phyloP scores from a whole-genome alignment of 345 rosid genomes.

The Jatropha curcas region DNA sequence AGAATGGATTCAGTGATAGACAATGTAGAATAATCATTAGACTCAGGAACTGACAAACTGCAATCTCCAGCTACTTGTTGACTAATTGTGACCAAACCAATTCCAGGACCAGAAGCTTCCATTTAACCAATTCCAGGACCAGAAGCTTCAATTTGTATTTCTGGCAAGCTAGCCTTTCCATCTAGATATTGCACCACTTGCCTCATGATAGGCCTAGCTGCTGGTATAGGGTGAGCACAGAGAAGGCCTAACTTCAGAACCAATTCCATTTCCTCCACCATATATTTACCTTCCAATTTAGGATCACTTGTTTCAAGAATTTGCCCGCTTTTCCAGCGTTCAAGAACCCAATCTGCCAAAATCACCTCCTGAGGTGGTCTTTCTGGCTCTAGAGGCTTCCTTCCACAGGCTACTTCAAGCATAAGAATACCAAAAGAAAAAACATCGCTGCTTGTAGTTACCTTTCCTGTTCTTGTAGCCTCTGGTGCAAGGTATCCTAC shows the following conservation, averaged over 20 bases:
- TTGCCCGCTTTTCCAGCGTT: constrained; percentile 13
- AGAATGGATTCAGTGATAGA: constrained; percentile 32
- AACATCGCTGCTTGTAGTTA: constrained; percentile 20
- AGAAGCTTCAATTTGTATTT: too few relatives aligned
- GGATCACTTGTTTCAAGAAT: constrained; percentile 20
- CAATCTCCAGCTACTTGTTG: neutral
- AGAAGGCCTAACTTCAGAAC: constrained; percentile 21
- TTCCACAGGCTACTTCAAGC: constrained; percentile 27
- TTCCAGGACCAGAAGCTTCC: neutral
- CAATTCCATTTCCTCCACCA: constrained; percentile 19
- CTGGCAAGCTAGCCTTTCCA: constrained; percentile 6
- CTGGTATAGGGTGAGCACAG: constrained; percentile 6
- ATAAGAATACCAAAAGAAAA: constrained; percentile 18
- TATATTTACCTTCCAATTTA: constrained; percentile 11
- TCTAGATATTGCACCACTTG: constrained; percentile 21
- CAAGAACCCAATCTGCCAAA: constrained; percentile 20
- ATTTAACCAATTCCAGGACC: too few relatives aligned
- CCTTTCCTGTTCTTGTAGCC: constrained; percentile 14
- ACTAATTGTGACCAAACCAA: neutral
- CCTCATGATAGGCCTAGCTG: constrained; percentile 25
- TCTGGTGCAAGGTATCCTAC: constrained; percentile 26
- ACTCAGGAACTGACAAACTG: neutral
- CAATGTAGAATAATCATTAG: constrained; percentile 10
- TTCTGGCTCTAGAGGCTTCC: constrained; percentile 11
- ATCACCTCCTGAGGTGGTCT: neutral